Evolutionary conservation across 139 green algal species (phyloP).

Genomic region (Gonium pectorale): DNA sequence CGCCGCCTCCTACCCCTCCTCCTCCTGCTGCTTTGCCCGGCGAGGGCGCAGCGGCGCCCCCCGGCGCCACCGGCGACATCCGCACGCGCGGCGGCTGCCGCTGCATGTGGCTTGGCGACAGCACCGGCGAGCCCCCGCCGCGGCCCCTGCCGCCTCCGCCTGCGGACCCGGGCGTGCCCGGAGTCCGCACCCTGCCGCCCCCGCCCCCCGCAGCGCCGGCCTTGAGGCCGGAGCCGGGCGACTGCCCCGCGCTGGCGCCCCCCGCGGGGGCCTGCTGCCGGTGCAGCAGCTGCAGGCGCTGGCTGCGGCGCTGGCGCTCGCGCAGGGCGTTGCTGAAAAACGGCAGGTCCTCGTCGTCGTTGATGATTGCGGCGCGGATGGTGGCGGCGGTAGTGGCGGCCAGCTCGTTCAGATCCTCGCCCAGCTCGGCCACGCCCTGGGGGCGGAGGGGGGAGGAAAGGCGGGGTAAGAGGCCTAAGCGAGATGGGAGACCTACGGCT

Average conservation of each 20-base stretch:
- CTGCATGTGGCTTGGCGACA: neutral
- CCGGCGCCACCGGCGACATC: no score
- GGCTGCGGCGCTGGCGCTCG: neutral
- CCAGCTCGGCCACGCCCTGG: constrained; percentile 36
- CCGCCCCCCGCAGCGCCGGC: neutral
- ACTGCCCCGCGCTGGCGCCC: neutral
- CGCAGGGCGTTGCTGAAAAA: constrained; percentile 1
- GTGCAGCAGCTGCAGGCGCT: constrained; percentile 45
- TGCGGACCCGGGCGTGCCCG: neutral
- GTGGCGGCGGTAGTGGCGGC: constrained; percentile 39
- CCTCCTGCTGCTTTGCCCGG: neutral
- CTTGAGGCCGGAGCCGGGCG: neutral
- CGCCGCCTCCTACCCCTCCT: no score
- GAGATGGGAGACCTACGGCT: no score
- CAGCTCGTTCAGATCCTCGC: constrained; percentile 44
- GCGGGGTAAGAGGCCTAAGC: no score
- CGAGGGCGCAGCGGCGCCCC: no score
- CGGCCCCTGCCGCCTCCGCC: neutral
- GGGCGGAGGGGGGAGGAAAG: neutral
- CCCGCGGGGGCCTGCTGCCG: no score
- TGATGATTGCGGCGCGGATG: constrained; percentile 42
- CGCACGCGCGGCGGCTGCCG: neutral
- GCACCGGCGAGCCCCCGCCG: neutral
- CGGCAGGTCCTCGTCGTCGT: constrained; percentile 42
- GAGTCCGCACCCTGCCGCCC: neutral